Base-by-base conservation (phyloP, 1,139 yeast genomes). In the Debaryomyces sp. region DNA sequence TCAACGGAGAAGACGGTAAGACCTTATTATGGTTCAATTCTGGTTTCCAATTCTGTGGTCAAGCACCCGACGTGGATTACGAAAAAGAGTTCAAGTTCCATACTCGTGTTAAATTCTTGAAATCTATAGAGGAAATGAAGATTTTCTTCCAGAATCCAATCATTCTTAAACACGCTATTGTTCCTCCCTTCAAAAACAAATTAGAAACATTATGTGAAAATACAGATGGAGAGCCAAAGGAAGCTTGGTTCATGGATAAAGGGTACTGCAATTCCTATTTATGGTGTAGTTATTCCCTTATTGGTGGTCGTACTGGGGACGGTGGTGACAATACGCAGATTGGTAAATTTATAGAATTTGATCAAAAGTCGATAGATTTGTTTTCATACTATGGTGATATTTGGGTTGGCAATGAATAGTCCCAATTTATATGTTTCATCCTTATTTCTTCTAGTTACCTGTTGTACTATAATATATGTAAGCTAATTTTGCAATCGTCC, bases 281-380 rank as follows among this genome's bases (percentile, higher is more conserved):
- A 39, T 76, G 79, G 74, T 76, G 81, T 66, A 79, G 77, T 1
- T 75, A 72, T 54, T 72, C 75, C 35, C 53, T 61, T 13, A 64
- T 75, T 48, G 80, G 80, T 38, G 80, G 74, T 2, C 53, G 41
- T 3, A 59, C 64, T 3, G 40, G 48, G 6, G 57, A 55, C 30
- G 70, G 66, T 5, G 47, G 41, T 5, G 68, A 66, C 41, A 67
- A 61, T 46, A 58, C 64, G 6, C 63, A 63, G 47, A 43, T 50
- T 3, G 75, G 75, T 5, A 50, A 50, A 26, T 48, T 64, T 33
- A 55, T 69, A 30, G 60, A 59, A 21, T 70, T 65, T 54, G 64
- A 57, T 42, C 44, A 59, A 18, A 47, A 54, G 5, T 57, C 63
- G 3, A 49, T 53, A 21, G 61, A 63, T 10, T 55, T 68, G 32